A percentile compares a stretch with the other conserved stretches of the same genome.
Conservation (phyloP, 2,329 filamentous ascomycete species). For the Zasmidium cellare region DNA sequence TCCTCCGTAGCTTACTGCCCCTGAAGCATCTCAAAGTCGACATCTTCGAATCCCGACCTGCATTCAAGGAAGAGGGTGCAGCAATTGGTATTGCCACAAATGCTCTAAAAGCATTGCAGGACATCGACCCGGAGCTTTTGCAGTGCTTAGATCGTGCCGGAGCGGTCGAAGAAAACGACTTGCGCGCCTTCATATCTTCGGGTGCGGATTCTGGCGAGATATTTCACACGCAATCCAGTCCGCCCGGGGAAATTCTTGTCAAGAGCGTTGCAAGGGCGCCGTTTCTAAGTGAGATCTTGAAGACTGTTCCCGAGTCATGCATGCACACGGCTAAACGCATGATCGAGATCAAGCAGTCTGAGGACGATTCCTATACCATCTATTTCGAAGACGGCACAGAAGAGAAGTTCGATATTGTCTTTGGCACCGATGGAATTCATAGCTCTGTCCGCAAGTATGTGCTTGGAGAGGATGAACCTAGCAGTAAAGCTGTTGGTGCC, state of each 20-base stretch:
- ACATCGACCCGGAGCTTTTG: slow-evolving; percentile 4
- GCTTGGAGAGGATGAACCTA: slow-evolving; percentile 2
- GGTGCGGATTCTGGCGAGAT: slow-evolving; percentile 2
- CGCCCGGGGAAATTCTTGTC: slow-evolving; percentile 8
- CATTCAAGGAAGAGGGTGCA: slow-evolving; percentile 13
- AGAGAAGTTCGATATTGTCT: not conserved
- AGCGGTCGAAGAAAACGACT: not conserved
- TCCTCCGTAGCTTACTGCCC: slow-evolving; percentile 9
- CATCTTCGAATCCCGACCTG: slow-evolving; percentile 15
- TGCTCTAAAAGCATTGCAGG: slow-evolving; percentile 11
- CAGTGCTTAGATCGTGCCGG: slow-evolving; percentile 8
- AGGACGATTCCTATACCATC: slow-evolving; percentile 1
- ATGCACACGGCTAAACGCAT: slow-evolving; percentile 16
- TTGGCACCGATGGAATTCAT: not conserved
- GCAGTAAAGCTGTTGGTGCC: not conserved
- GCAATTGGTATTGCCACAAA: slow-evolving; percentile 17
- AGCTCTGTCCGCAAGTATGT: not conserved
- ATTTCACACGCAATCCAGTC: too few relatives aligned
- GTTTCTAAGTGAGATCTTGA: slow-evolving; percentile 12
- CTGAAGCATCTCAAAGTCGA: slow-evolving; percentile 11
- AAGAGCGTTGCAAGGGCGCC: slow-evolving; percentile 14
- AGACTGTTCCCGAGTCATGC: slow-evolving; percentile 2
- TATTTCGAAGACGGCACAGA: slow-evolving; percentile 1
- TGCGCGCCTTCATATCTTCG: too few relatives aligned
- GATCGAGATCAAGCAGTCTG: slow-evolving; percentile 1